These are phyloP conservation scores for Amesomyces nigricolor DNA, from an alignment of 2,329 filamentous ascomycete species.

Conservation along the genomic window DNA sequence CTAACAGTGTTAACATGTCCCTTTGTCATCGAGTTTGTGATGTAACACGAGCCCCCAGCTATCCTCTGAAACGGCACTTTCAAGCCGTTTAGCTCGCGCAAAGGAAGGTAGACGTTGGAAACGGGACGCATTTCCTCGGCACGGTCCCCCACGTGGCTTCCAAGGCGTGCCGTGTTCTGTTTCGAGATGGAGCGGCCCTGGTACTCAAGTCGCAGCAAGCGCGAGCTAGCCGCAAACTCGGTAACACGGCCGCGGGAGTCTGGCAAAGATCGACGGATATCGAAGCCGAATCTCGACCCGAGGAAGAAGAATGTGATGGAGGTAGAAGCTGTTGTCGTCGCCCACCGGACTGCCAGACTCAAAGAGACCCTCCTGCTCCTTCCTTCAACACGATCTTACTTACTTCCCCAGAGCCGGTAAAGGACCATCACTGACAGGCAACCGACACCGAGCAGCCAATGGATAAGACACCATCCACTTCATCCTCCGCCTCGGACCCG, in stretches of 20 bases:
- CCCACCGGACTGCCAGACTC: not conserved
- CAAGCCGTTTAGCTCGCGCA: not conserved
- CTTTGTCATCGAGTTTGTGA: constrained; percentile 6
- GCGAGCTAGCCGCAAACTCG: no score
- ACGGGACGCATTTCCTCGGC: no score
- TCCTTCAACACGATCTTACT: not conserved
- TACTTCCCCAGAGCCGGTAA: not conserved
- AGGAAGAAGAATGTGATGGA: no score
- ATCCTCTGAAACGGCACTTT: no score
- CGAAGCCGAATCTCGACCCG: no score
- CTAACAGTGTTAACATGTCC: constrained; percentile 9
- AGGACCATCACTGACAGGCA: not conserved
- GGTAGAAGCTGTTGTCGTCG: not conserved
- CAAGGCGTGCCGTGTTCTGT: no score
- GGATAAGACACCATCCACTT: not conserved
- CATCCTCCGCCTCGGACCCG: not conserved
- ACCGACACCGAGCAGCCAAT: not conserved
- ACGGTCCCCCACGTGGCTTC: no score
- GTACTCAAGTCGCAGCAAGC: no score
- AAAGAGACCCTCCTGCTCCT: not conserved
- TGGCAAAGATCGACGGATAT: no score
- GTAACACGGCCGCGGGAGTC: no score
- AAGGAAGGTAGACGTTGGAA: no score
- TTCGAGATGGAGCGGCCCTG: no score
- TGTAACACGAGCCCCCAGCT: not conserved